Evolutionary conservation across 495 filamentous ascomycete genomes (phyloP).

Genomic region (Tricharina praecox): DNA sequence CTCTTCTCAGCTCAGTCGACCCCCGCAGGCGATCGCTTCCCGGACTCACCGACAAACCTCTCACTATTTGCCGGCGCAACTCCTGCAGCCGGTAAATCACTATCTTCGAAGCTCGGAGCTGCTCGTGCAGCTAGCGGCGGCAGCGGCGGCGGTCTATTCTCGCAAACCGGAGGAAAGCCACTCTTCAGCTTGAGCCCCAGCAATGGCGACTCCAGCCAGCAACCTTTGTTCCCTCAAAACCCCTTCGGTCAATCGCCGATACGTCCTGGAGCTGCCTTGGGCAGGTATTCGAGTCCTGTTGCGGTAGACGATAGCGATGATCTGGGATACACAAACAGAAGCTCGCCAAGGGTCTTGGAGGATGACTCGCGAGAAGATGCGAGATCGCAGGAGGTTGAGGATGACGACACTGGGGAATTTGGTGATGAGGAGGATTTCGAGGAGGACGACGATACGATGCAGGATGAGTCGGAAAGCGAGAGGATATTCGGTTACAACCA

Average conservation of each 20-base stretch:
- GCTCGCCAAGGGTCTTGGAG: slow-evolving; percentile 12
- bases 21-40: not conserved
- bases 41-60: not conserved
- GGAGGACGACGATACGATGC: slow-evolving; percentile 3
- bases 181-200: not conserved
- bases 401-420: slow-evolving; percentile 13
- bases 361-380: slow-evolving; percentile 15
- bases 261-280: not conserved
- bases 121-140: not conserved
- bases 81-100: not conserved
- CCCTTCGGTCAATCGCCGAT: not conserved
- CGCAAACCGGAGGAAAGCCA: slow-evolving; percentile 2
- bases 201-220: not conserved
- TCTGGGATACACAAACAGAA: slow-evolving; percentile 10
- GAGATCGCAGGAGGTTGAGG: slow-evolving; percentile 9
- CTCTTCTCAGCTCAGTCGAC: slow-evolving; percentile 16
- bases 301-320: too few species aligned
- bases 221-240: not conserved
- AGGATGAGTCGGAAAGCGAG: not conserved
- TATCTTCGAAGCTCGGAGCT: slow-evolving; percentile 1
- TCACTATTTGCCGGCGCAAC: slow-evolving; percentile 22
- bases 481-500: not conserved
- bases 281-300: slow-evolving; percentile 1
- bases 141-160: not conserved
- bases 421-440: slow-evolving; percentile 13